Conservation (phyloP, 345 rosid genomes). For the Lepidium africanum region DNA sequence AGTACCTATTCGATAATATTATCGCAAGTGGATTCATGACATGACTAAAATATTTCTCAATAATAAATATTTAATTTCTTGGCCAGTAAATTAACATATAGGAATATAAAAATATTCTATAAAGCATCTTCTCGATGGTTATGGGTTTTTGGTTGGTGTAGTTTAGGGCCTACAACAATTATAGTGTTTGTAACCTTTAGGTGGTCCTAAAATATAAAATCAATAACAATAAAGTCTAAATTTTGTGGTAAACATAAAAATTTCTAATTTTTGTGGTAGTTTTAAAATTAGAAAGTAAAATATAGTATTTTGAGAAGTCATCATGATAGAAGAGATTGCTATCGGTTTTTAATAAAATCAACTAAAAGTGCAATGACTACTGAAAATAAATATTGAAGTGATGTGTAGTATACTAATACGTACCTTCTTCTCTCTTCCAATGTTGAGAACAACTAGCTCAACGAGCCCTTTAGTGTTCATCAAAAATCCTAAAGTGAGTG, state of each 20-base stretch:
- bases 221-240: too few species aligned
- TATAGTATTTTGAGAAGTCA: background rate
- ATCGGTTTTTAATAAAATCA: too few species aligned
- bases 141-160: background rate
- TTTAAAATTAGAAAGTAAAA: too few species aligned
- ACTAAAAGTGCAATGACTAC: background rate
- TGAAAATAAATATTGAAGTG: background rate
- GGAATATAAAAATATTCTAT: too few species aligned
- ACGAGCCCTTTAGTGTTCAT: background rate
- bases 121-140: background rate
- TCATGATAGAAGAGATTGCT: background rate
- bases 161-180: background rate
- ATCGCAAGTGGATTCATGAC: background rate
- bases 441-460: background rate
- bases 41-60: background rate
- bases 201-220: too few species aligned
- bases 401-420: background rate
- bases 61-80: background rate
- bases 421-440: background rate
- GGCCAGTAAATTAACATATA: background rate
- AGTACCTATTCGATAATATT: background rate
- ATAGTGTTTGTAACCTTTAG: background rate
- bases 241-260: background rate
- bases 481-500: background rate
- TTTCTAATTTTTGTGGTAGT: background rate